Base-by-base conservation (phyloP, 495 filamentous ascomycete genomes). In the Lepidopterella palustris region DNA sequence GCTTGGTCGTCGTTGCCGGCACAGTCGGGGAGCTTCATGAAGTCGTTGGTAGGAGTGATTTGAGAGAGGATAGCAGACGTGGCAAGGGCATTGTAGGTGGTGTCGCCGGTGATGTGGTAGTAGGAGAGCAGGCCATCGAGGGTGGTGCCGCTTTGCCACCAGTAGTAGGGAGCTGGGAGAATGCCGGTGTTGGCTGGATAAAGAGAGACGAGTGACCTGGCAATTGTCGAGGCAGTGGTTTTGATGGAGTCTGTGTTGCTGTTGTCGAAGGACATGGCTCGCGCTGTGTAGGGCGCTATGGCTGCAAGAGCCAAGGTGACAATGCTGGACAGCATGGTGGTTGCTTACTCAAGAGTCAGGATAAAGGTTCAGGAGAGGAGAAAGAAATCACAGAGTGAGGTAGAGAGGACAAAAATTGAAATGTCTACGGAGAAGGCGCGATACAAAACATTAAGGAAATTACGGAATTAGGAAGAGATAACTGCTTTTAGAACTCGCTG, bases 1-100 rank as follows among this genome's bases (percentile, higher is more conserved):
- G 84, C 83, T 70, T 91, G 87, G 64, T 88, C 86, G 62, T 88
- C 85, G 67, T 88, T 89, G 3, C 84, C 85, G 51, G 26, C 40
- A 35, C 29, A 55, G 48, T 42, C 49, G 45, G 42, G 42, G 9
- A 47, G 39, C 5, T 48, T 21, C 55, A 74, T 72, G 62, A 60
- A 75, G 61, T 73, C 60, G 27, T 69, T 59, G 31, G 51, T 35
- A 23, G 68, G 64, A 5, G 68, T 70, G 9, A 62, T 29, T 53
- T 75, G 72, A 10, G 69, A 64, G 1, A 64, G 45, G 18, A 75
- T 28, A 10, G 70, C 68, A 8, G 64, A 54, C 29, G 55, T 52
- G 20, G 60, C 57, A 20, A 67, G 65, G 5, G 39, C 32, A 20
- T 62, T 49, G 53, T 73, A 72, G 26, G 57, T 66, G 8, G 59